A percentile compares a stretch with the other conserved stretches of the same genome.
These are phyloP conservation scores for Rhodosporidiobolus sp. DNA, from an alignment of 768 basidiomycete genomes.

Conservation along the genomic window DNA sequence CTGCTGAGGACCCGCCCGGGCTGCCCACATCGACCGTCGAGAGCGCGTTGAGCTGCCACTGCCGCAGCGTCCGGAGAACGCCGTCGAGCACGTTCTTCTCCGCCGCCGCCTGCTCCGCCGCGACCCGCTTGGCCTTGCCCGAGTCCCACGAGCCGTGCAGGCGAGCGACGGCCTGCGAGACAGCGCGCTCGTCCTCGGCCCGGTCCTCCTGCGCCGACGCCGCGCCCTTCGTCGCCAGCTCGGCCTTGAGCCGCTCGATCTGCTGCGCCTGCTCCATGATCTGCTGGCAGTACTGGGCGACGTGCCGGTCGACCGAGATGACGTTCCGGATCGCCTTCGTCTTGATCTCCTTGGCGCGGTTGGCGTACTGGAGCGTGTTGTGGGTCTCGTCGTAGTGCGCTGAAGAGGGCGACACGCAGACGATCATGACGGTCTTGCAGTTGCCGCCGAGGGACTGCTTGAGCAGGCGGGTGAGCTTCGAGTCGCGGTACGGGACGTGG, in stretches of 20 bases:
- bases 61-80: constrained; percentile 7
- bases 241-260: constrained; percentile 79
- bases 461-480: constrained; percentile 93
- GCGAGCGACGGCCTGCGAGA: constrained; percentile 8
- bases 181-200: constrained; percentile 54
- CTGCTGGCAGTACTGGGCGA: constrained; percentile 90
- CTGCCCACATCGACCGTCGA: neutral
- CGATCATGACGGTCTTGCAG: constrained; percentile 99
- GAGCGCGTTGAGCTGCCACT: constrained; percentile 27
- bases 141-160: constrained; percentile 23
- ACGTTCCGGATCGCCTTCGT: constrained; percentile 94
- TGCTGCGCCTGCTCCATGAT: constrained; percentile 82
- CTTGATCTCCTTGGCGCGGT: constrained; percentile 96
- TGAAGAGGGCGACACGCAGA: constrained; percentile 92
- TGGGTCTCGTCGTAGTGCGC: constrained; percentile 97
- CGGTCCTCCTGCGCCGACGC: constrained; percentile 53
- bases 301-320: constrained; percentile 89
- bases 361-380: constrained; percentile 95
- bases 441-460: constrained; percentile 98
- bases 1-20: neutral
- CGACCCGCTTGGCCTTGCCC: constrained; percentile 7
- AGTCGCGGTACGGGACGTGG: constrained; percentile 95
- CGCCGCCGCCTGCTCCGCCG: constrained; percentile 7
- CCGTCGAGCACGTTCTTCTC: constrained; percentile 13
- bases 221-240: constrained; percentile 68